Base-by-base conservation (phyloP, 2,329 filamentous ascomycete genomes). In the Talaromyces sp. region DNA sequence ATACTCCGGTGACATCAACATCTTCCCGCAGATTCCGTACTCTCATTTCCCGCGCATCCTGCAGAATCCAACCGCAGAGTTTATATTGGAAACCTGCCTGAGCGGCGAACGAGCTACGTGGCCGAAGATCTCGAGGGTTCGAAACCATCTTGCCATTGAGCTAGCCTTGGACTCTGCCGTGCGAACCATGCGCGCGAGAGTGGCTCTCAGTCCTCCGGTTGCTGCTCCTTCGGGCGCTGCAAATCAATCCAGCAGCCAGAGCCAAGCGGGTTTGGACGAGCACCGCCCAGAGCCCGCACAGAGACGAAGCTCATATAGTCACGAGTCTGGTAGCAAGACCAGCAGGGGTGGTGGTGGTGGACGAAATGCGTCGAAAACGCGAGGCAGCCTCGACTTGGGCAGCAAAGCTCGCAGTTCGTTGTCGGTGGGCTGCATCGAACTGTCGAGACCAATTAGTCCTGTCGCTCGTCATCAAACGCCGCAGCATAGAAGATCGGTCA, bases 1-100 rank as follows among this genome's bases (percentile, higher is more conserved):
- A 65, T 98, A 98, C 70, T 93, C 91, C 2, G 94, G 94, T 6
- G 93, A 98, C 74, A 96, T 98, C 72, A 98, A 92, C 52, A 96
- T 98, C 59, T 82, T 96, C 34, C 93, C 93, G 0, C 87, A 92
- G 59, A 88, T 96, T 62, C 85, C 84, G 4, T 86, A 89, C 58
- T 82, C 87, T 7, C 89, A 96, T 64, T 85, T 96, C 27, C 88
- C 90, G 0, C 84, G 85, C 8, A 87, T 97, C 30, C 80, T 98
- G 52, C 89, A 84, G 65, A 98, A 98, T 62, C 94, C 94, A 1
- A 92, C 89, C 0, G 79, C 87, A 0, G 90, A 93, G 4, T 98
- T 96, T 72, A 96, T 98, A 91, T 75, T 89, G 5, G 84, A 89
- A 54, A 89, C 90, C 8, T 90, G 90, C 68, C 78, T 91, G 6